These are phyloP conservation scores for Trametes villosa DNA, from an alignment of 768 basidiomycete genomes.

Conservation along the genomic window DNA sequence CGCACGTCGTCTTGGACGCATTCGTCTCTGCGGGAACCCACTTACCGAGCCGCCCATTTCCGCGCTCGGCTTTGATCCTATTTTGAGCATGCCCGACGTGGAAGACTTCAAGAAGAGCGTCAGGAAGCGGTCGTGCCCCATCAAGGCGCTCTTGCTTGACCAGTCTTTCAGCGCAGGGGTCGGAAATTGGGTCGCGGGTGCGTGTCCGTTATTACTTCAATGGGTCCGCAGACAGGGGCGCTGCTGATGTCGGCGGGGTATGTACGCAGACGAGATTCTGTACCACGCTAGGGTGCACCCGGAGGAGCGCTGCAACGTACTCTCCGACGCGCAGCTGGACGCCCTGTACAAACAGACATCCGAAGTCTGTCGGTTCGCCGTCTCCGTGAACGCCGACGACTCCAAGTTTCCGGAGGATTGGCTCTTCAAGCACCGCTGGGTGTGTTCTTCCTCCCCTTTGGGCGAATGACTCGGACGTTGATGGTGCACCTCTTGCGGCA, in stretches of 20 bases:
- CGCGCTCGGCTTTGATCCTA: conserved; percentile 76
- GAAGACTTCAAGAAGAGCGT: conserved; percentile 53
- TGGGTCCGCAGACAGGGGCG: background rate
- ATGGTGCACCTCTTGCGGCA: background rate
- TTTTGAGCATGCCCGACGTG: conserved; percentile 65
- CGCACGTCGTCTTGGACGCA: conserved; percentile 69
- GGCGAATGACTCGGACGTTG: background rate
- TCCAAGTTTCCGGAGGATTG: conserved; percentile 66
- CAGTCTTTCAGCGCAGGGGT: conserved; percentile 83
- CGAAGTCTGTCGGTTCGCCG: conserved; percentile 62
- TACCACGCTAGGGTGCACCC: conserved; percentile 79
- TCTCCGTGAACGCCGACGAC: conserved; percentile 72
- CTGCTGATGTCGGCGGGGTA: background rate
- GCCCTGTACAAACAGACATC: conserved; percentile 56
- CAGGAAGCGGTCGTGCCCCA: conserved; percentile 60
- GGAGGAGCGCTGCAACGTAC: conserved; percentile 61
- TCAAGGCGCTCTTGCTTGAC: conserved; percentile 78
- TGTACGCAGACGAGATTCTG: conserved; percentile 62
- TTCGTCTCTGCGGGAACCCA: conserved; percentile 64
- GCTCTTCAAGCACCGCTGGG: conserved; percentile 76
- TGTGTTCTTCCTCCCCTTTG: conserved; percentile 29
- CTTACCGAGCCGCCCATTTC: conserved; percentile 70
- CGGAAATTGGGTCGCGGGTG: conserved; percentile 84
- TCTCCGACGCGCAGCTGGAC: conserved; percentile 52
- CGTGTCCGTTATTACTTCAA: conserved; percentile 13